Percentiles rank a stretch among this genome's conserved stretches.
phyloP scores from a whole-genome alignment of 2,329 filamentous ascomycete genomes.

The Calonectria honghensis region DNA sequence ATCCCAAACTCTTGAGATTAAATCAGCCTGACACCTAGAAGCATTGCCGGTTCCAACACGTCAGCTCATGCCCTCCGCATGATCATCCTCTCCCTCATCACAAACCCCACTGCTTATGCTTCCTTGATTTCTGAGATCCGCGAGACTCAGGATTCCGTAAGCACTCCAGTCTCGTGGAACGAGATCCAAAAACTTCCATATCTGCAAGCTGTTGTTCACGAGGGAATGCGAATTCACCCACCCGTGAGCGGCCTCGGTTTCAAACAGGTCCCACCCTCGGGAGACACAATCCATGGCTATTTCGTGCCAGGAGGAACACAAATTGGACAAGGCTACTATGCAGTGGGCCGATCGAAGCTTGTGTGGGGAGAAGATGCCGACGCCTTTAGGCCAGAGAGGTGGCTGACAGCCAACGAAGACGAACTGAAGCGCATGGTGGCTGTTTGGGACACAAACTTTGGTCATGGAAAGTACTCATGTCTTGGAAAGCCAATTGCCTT shows the following conservation, averaged over 20 bases:
- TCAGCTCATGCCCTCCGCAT: conserved; percentile 73
- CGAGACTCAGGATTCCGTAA: conserved; percentile 59
- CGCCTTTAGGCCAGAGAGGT: conserved; percentile 72
- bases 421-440: conserved; percentile 60
- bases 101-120: conserved; percentile 64
- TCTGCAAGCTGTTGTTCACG: conserved; percentile 74
- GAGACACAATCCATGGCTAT: conserved; percentile 70
- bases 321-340: conserved; percentile 73
- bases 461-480: conserved; percentile 66
- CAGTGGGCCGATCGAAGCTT: conserved; percentile 68
- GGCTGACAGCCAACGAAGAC: conserved; percentile 64
- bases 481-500: conserved; percentile 68
- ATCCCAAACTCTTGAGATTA: background rate
- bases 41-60: conserved; percentile 77
- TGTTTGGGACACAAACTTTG: conserved; percentile 66
- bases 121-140: conserved; percentile 68
- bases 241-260: conserved; percentile 73
- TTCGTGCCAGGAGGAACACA: conserved; percentile 71
- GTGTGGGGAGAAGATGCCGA: conserved; percentile 72
- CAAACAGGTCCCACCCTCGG: conserved; percentile 71
- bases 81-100: conserved; percentile 71
- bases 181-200: conserved; percentile 71
- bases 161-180: conserved; percentile 64
- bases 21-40: conserved; percentile 48
- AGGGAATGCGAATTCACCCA: conserved; percentile 73